phyloP scores from a whole-genome alignment of 352 stramenopile species.

The Phytopythium aichiense region DNA sequence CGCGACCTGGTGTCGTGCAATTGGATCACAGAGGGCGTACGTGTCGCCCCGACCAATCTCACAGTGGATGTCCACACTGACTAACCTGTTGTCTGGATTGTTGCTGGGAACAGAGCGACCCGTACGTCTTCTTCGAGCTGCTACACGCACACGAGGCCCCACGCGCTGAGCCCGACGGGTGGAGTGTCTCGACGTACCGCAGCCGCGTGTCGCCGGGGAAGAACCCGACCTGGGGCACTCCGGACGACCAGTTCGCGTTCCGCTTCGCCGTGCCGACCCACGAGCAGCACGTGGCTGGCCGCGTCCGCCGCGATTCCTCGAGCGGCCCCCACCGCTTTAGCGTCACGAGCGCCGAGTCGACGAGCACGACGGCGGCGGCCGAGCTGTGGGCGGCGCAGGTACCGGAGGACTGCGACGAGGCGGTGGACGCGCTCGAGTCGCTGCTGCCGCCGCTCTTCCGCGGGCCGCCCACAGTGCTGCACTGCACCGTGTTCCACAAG shows the following conservation, averaged over 20 bases:
- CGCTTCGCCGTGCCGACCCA: constrained; percentile 78
- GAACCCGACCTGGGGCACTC: constrained; percentile 47
- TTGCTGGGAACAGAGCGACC: constrained; percentile 36
- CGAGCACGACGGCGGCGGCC: constrained; percentile 12
- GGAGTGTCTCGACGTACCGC: constrained; percentile 72
- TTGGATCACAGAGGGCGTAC: constrained; percentile 57
- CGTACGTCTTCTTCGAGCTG: constrained; percentile 76
- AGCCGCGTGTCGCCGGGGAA: constrained; percentile 41
- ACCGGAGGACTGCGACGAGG: constrained; percentile 23
- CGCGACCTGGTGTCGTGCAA: constrained; percentile 68
- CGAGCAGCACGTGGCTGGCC: constrained; percentile 26
- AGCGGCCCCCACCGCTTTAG: background rate
- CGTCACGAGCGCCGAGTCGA: constrained; percentile 10
- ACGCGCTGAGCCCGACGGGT: constrained; percentile 48
- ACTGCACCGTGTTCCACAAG: constrained; percentile 73
- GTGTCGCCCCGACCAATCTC: background rate
- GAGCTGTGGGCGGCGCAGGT: constrained; percentile 44
- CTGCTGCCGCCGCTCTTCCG: constrained; percentile 60
- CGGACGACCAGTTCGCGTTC: constrained; percentile 62
- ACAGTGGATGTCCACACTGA: background rate
- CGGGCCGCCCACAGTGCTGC: constrained; percentile 51
- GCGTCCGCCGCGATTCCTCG: constrained; percentile 9
- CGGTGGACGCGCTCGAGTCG: constrained; percentile 44
- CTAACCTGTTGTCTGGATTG: background rate
- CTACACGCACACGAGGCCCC: constrained; percentile 25